phyloP scores from a whole-genome alignment of 192 early-diverging fungal species.

The Dissophora globulifera region DNA sequence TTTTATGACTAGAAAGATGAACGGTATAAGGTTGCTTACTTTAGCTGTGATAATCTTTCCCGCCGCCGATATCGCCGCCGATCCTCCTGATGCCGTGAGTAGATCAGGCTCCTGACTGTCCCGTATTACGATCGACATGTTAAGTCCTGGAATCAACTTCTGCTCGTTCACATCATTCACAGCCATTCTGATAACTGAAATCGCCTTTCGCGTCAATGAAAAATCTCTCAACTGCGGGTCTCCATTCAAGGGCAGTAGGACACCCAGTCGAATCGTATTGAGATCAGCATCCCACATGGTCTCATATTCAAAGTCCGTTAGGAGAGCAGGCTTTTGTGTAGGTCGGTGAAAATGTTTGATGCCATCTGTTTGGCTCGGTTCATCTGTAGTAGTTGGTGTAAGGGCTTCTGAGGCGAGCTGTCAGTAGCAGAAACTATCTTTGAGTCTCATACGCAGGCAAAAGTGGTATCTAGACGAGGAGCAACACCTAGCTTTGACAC shows the following conservation, averaged over 20 bases:
- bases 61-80: constrained; percentile 2
- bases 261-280: constrained; percentile 12
- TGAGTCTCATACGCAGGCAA: too few relatives aligned
- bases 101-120: constrained; percentile 27
- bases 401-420: background rate
- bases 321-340: constrained; percentile 3
- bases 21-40: background rate
- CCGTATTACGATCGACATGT: constrained; percentile 23
- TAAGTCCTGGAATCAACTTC: constrained; percentile 45
- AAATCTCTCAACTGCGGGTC: too few relatives aligned
- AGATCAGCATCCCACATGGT: constrained; percentile 32
- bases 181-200: constrained; percentile 55
- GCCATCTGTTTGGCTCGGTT: too few relatives aligned
- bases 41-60: constrained; percentile 8
- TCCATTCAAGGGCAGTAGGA: constrained; percentile 10
- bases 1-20: too few relatives aligned
- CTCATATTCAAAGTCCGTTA: constrained; percentile 38
- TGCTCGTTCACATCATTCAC: constrained; percentile 55
- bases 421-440: background rate
- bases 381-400: background rate
- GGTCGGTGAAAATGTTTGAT: constrained; percentile 17
- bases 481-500: too few relatives aligned
- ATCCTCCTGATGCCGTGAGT: constrained; percentile 1
- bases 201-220: constrained; percentile 8
- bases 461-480: too few relatives aligned